Conservation (phyloP, 1,284 basidiomycete species). For the Cutaneotrichosporon daszewskae region DNA sequence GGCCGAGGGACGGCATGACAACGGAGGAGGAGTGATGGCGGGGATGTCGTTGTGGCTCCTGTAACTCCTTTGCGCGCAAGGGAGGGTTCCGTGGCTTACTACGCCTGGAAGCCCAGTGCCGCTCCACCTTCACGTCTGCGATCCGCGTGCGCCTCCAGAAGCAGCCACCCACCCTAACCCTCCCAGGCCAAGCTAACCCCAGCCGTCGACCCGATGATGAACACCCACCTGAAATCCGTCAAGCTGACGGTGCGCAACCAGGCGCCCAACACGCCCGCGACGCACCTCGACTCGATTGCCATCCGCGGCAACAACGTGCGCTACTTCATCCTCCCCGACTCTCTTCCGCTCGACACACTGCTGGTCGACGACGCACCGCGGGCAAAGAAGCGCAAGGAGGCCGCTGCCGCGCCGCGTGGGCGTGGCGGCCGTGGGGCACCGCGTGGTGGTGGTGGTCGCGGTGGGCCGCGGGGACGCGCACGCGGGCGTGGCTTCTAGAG, state of each 20-base stretch:
- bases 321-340: constrained; percentile 87
- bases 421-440: constrained; percentile 26
- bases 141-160: no score
- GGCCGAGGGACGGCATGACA: not conserved
- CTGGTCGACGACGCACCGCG: constrained; percentile 97
- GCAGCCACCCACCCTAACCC: no score
- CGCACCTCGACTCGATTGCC: constrained; percentile 73
- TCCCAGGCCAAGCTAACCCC: no score
- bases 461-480: constrained; percentile 30
- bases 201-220: constrained; percentile 97
- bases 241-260: constrained; percentile 84
- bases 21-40: not conserved
- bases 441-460: constrained; percentile 36
- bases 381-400: constrained; percentile 66
- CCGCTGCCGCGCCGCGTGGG: constrained; percentile 31
- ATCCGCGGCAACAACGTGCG: constrained; percentile 88
- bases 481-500: constrained; percentile 36
- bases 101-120: no score
- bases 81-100: no score
- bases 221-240: constrained; percentile 93
- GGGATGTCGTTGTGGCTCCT: not conserved
- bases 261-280: constrained; percentile 50
- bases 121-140: no score
- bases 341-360: constrained; percentile 89
- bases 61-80: no score